A percentile compares a stretch with the other conserved stretches of the same genome.
Evolutionary conservation across 805 yeast species (phyloP).

Genomic region (Ogataea pilisensis): DNA sequence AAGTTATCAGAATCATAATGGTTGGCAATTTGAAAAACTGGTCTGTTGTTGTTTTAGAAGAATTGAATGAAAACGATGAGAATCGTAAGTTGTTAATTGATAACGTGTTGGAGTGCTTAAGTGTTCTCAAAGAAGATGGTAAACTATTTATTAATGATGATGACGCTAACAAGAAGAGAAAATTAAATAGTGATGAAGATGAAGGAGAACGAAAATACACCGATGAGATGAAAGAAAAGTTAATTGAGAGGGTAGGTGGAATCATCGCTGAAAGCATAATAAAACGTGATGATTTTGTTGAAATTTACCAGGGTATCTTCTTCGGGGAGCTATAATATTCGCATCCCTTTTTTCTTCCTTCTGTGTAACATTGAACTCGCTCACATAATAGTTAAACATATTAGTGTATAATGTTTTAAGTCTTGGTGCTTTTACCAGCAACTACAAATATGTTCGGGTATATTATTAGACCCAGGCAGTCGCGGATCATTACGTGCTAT

Average conservation of each 20-base stretch:
- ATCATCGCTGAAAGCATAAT: conserved; percentile 47
- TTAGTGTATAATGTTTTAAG: too few relatives aligned
- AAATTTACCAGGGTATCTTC: conserved; percentile 60
- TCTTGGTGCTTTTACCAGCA: too few relatives aligned
- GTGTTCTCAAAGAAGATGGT: conserved; percentile 39
- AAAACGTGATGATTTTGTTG: conserved; percentile 44
- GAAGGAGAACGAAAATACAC: conserved; percentile 35
- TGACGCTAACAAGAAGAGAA: conserved; percentile 9
- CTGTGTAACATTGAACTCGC: too few relatives aligned
- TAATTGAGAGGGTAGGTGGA: conserved; percentile 59
- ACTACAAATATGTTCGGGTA: too few relatives aligned
- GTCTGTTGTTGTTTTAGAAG: conserved; percentile 54
- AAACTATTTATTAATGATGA: conserved; percentile 23
- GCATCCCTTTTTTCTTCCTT: background rate
- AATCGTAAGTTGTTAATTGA: conserved; percentile 35
- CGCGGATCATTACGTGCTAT: too few relatives aligned
- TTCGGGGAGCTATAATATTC: conserved; percentile 53
- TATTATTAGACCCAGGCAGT: too few relatives aligned
- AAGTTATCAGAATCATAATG: conserved; percentile 78
- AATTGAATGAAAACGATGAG: conserved; percentile 18
- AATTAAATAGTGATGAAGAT: conserved; percentile 19
- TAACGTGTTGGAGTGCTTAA: conserved; percentile 51
- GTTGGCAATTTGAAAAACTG: conserved; percentile 83
- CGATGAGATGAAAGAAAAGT: conserved; percentile 34
- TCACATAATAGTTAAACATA: too few relatives aligned